Percentiles rank a stretch among this genome's conserved stretches.
These are phyloP conservation scores for Candida silvicultrix DNA, from an alignment of 805 yeast species.

Conservation along the genomic window DNA sequence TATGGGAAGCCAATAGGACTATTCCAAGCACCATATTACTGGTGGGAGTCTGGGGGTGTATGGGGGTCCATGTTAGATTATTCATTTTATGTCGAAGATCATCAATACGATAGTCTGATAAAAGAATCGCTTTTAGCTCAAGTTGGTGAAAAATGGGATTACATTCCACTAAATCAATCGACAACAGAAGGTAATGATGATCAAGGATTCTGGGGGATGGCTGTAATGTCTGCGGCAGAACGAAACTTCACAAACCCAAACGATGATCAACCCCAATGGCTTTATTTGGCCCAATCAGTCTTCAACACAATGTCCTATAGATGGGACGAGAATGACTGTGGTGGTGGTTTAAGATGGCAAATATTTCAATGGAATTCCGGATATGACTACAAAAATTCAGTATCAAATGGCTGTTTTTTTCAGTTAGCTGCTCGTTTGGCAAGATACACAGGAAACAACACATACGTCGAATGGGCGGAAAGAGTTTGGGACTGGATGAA, in stretches of 20 bases:
- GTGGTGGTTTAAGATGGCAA: constrained; percentile 96
- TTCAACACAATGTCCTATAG: constrained; percentile 85
- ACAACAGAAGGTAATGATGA: constrained; percentile 97
- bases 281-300: constrained; percentile 78
- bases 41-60: constrained; percentile 99
- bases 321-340: constrained; percentile 83
- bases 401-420: constrained; percentile 86
- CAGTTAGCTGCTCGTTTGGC: constrained; percentile 84
- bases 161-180: constrained; percentile 81
- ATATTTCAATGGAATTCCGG: constrained; percentile 93
- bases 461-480: constrained; percentile 73
- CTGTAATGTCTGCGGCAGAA: constrained; percentile 90
- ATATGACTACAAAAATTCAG: constrained; percentile 86
- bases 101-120: constrained; percentile 53
- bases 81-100: constrained; percentile 63
- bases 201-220: constrained; percentile 95
- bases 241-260: constrained; percentile 73
- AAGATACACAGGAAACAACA: constrained; percentile 67
- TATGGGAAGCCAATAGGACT: constrained; percentile 80
- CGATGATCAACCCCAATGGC: constrained; percentile 63
- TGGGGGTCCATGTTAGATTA: constrained; percentile 85
- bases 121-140: constrained; percentile 65
- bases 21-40: constrained; percentile 87
- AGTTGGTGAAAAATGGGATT: constrained; percentile 67
- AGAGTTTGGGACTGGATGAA: constrained; percentile 77